Base-by-base conservation (phyloP, 2,329 filamentous ascomycete genomes). In the Cladosporium sp. region DNA sequence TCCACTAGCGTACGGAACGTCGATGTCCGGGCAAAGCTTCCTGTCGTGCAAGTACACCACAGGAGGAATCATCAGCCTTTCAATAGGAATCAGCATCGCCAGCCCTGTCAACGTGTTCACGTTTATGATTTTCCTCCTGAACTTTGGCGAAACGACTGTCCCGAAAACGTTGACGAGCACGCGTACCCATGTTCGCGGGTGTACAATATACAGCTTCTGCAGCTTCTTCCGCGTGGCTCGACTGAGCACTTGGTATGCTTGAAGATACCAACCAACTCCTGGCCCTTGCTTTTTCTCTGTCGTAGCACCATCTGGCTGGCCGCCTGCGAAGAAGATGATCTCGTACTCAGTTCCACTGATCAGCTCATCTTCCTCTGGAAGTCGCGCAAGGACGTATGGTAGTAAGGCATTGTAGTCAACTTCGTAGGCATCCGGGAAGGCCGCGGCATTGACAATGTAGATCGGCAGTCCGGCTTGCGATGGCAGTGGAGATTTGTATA, bases 301-400 rank as follows among this genome's bases (percentile, higher is more conserved):
- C 11, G 80, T 81, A 15, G 76, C 78, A 57, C 78, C 79, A 58
- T 80, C 81, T 57, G 79, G 78, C 44, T 80, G 80, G 11, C 83
- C 84, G n/a, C 84, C 84, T 4, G 84, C 84, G 71, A 86, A 86
- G 75, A 86, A 85, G 65, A 86, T 77, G 55, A 87, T 80, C 71
- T 86, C 84, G 69, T 86, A 87, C 65, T 85, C 83, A 24, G 80
- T 81, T 1, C 84, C 84, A 58, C 78, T 79, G 34, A 85, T 77
- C 66, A 86, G 73, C 68, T 86, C 84, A 57, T 86, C 84, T 68
- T 87, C 84, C 26, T 81, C 82, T 2, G 85, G 85, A 32, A 87
- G 75, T 64, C 84, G 78, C 3, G 82, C 81, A 15, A 87, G 78
- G 7, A 87, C 84, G 67, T 87, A 86, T 3, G 84, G 83, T 6